Evolutionary conservation across 352 stramenopile species (phyloP).

Genomic region (Phytophthora boehmeriae): DNA sequence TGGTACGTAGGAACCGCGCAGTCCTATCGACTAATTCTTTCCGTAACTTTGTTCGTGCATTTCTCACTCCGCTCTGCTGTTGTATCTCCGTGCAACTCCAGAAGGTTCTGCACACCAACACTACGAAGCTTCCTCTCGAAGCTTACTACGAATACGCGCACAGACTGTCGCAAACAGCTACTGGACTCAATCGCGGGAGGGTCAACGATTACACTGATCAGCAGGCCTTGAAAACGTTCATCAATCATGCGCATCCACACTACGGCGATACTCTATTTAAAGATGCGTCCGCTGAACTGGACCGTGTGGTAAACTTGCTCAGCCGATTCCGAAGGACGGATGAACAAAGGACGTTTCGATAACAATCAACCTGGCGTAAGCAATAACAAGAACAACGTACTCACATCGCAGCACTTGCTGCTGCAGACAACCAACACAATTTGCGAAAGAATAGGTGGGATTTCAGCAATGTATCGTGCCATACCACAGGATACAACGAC

Average conservation of each 20-base stretch:
- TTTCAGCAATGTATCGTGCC: not conserved
- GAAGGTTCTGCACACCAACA: not conserved
- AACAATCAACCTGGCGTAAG: not conserved
- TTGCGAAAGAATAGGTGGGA: slow-evolving; percentile 1
- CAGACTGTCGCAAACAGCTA: not conserved
- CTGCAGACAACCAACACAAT: not conserved
- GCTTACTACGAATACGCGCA: not conserved
- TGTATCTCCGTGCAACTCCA: not conserved
- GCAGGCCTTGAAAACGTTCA: slow-evolving; percentile 12
- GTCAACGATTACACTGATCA: slow-evolving; percentile 6
- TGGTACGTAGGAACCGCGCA: not conserved
- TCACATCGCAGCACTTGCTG: not conserved
- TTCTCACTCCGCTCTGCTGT: not conserved
- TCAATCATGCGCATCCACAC: slow-evolving; percentile 5
- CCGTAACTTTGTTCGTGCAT: not conserved
- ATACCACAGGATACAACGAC: slow-evolving; percentile 17
- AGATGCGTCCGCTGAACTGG: slow-evolving; percentile 1
- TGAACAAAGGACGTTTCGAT: not conserved
- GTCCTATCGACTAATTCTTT: not conserved
- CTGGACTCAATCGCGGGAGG: slow-evolving; percentile 4
- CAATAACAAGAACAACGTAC: not conserved
- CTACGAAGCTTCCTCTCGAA: not conserved
- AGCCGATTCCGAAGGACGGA: slow-evolving; percentile 1
- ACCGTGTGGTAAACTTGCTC: not conserved
- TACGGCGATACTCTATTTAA: slow-evolving; percentile 1